Evolutionary conservation across 1,284 basidiomycete species (phyloP).

Genomic region (Heterobasidion irregulare): DNA sequence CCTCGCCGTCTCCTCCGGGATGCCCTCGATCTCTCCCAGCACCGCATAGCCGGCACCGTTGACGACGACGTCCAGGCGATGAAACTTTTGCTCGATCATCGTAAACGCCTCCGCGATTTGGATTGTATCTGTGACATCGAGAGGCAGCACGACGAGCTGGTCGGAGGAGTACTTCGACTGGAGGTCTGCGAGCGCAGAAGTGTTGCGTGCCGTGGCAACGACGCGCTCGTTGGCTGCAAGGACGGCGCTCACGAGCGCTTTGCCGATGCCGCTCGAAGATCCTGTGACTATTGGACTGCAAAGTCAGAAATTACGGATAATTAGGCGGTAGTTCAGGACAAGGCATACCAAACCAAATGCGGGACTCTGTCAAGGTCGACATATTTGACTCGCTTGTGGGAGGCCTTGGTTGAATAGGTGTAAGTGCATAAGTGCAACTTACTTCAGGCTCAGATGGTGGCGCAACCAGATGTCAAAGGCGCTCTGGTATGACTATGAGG

Average conservation of each 20-base stretch:
- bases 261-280: neutral
- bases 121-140: neutral
- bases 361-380: too few relatives aligned
- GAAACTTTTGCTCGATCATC: neutral
- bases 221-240: neutral
- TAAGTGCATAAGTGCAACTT: too few relatives aligned
- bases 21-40: slow-evolving; percentile 11
- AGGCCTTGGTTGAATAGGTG: too few relatives aligned
- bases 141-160: neutral
- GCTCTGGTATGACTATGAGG: too few relatives aligned
- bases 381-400: too few relatives aligned
- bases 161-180: neutral
- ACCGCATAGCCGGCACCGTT: neutral
- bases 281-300: neutral
- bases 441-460: too few relatives aligned
- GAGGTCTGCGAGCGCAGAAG: neutral
- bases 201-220: neutral
- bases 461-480: too few relatives aligned
- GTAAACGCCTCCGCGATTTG: neutral
- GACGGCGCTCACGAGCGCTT: neutral
- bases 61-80: neutral
- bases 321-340: too few relatives aligned
- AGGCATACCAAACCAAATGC: too few relatives aligned
- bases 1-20: slow-evolving; percentile 14
- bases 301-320: too few relatives aligned